Conservation (phyloP, 768 basidiomycete species). For the Boletus coccyginus region DNA sequence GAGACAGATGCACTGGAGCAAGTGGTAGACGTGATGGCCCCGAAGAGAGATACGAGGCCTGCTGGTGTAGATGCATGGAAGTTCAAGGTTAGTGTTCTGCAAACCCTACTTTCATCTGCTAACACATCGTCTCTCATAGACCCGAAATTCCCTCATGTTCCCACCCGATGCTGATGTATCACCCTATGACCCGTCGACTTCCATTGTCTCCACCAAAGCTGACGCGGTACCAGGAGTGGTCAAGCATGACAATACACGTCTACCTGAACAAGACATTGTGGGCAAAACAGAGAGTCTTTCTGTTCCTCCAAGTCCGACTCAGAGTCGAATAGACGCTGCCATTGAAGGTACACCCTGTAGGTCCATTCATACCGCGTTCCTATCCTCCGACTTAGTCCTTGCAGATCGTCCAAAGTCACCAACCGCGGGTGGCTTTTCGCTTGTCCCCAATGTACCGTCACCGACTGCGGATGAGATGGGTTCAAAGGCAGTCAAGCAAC, state of each 20-base stretch:
- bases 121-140: constrained; percentile 40
- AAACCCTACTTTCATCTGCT: neutral
- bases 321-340: constrained; percentile 88
- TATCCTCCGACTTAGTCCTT: constrained; percentile 7
- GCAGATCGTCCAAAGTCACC: constrained; percentile 66
- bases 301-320: constrained; percentile 83
- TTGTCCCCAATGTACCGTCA: constrained; percentile 84
- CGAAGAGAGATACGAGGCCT: constrained; percentile 65
- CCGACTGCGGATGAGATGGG: constrained; percentile 83
- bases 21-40: constrained; percentile 74
- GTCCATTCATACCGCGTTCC: constrained; percentile 26
- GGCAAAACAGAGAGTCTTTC: constrained; percentile 42
- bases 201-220: constrained; percentile 26
- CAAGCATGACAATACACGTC: constrained; percentile 76
- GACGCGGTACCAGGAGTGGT: constrained; percentile 60
- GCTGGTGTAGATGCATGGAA: constrained; percentile 81
- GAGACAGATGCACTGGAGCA: constrained; percentile 29
- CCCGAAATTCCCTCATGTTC: constrained; percentile 95
- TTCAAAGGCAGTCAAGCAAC: constrained; percentile 78
- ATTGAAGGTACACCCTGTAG: constrained; percentile 90
- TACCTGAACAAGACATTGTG: constrained; percentile 66
- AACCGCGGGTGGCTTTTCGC: constrained; percentile 55
- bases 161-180: constrained; percentile 85
- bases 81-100: constrained; percentile 57
- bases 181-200: constrained; percentile 57